Percentiles rank a stretch among this genome's conserved stretches.
Conservation (phyloP, 2,329 filamentous ascomycete species). For the Pseudogymnoascus sp. region DNA sequence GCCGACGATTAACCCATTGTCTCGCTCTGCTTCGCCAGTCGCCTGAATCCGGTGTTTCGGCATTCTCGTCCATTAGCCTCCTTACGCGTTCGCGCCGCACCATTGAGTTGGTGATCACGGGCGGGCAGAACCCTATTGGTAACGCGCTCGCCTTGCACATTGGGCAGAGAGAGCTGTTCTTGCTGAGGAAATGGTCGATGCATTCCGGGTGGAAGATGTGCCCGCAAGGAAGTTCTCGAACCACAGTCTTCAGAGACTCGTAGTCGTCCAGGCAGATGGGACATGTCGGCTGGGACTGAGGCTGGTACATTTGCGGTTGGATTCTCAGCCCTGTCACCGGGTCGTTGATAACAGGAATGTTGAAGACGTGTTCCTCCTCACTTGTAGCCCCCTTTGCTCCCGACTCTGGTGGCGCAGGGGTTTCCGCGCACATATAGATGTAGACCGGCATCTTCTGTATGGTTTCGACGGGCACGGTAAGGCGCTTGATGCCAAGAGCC, state of each 20-base stretch:
- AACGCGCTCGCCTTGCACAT: conserved; percentile 81
- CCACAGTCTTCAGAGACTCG: conserved; percentile 56
- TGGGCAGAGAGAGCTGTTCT: conserved; percentile 79
- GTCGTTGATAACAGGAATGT: conserved; percentile 12
- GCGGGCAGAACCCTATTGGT: conserved; percentile 55
- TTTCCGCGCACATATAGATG: conserved; percentile 56
- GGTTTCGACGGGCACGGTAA: conserved; percentile 65
- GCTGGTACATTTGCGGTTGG: conserved; percentile 25
- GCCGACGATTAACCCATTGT: neutral
- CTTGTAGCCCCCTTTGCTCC: neutral
- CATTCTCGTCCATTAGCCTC: conserved; percentile 22
- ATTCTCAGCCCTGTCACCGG: conserved; percentile 8
- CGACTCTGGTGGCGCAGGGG: conserved; percentile 29
- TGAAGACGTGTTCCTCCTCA: conserved; percentile 1
- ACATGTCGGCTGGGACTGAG: conserved; percentile 69
- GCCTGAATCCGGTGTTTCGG: conserved; percentile 37
- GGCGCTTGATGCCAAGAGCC: conserved; percentile 70
- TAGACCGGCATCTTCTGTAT: conserved; percentile 71
- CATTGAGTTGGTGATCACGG: conserved; percentile 72
- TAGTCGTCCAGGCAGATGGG: conserved; percentile 87
- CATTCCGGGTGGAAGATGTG: conserved; percentile 93
- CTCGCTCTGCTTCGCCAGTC: conserved; percentile 32
- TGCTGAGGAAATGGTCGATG: conserved; percentile 73
- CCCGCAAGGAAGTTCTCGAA: conserved; percentile 78
- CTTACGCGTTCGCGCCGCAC: conserved; percentile 69